Percentiles rank a stretch among this genome's conserved stretches.
These are phyloP conservation scores for Acarospora socialis DNA, from an alignment of 2,329 filamentous ascomycete species.

Conservation along the genomic window DNA sequence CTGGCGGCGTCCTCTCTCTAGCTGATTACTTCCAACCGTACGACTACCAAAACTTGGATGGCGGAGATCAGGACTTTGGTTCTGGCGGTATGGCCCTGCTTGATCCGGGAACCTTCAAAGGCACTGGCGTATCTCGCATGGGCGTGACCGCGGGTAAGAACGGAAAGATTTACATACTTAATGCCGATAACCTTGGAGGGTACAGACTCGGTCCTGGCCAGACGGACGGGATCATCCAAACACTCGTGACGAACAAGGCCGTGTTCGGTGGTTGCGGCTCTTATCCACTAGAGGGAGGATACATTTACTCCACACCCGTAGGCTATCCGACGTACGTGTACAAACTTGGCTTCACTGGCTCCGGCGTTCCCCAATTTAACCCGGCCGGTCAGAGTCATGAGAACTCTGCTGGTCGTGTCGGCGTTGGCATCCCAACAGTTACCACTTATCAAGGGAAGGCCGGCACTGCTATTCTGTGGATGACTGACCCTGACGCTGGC, in stretches of 20 bases:
- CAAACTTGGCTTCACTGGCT: slow-evolving; percentile 21
- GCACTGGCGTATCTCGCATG: slow-evolving; percentile 30
- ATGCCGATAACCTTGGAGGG: slow-evolving; percentile 29
- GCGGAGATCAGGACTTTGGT: slow-evolving; percentile 38
- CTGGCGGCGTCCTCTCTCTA: slow-evolving; percentile 30
- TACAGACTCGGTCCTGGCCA: slow-evolving; percentile 25
- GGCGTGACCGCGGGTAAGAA: slow-evolving; percentile 39
- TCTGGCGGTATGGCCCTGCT: slow-evolving; percentile 29
- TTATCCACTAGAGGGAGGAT: slow-evolving; percentile 31
- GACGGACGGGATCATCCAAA: slow-evolving; percentile 26
- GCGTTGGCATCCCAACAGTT: slow-evolving; percentile 20
- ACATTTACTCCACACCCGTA: slow-evolving; percentile 26
- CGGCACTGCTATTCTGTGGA: slow-evolving; percentile 18
- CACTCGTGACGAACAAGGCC: slow-evolving; percentile 20
- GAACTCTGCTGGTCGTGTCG: slow-evolving; percentile 20
- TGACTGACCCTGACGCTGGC: slow-evolving; percentile 19
- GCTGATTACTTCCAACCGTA: slow-evolving; percentile 42
- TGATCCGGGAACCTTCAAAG: slow-evolving; percentile 31
- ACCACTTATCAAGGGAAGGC: slow-evolving; percentile 15
- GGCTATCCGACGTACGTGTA: slow-evolving; percentile 19
- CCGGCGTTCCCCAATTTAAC: slow-evolving; percentile 21
- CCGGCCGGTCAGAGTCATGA: slow-evolving; percentile 20
- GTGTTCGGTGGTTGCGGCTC: slow-evolving; percentile 27
- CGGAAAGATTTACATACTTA: slow-evolving; percentile 30
- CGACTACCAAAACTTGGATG: slow-evolving; percentile 36